Evolutionary conservation across 2,329 filamentous ascomycete species (phyloP).

Genomic region (Phialophora chinensis): DNA sequence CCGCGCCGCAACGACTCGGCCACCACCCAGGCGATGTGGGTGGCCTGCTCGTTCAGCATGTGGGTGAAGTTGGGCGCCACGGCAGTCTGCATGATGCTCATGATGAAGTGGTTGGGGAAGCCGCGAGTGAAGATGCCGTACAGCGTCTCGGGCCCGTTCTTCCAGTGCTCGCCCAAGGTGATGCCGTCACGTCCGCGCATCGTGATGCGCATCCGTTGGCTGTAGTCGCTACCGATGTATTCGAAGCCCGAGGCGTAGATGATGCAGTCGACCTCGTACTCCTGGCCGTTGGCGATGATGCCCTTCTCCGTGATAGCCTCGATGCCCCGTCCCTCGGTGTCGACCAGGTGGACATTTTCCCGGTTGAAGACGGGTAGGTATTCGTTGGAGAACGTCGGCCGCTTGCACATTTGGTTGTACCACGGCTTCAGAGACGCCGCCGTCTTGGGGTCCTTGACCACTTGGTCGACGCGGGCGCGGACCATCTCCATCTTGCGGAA

Average conservation of each 20-base stretch:
- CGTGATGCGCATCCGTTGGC: conserved; percentile 33
- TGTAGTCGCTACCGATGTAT: conserved; percentile 19
- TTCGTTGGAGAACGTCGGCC: conserved; percentile 66
- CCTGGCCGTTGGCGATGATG: conserved; percentile 55
- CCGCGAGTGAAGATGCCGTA: conserved; percentile 23
- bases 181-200: conserved; percentile 39
- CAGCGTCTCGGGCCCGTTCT: conserved; percentile 24
- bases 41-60: conserved; percentile 23
- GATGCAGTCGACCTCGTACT: conserved; percentile 57
- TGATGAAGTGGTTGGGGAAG: conserved; percentile 31
- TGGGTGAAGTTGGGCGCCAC: conserved; percentile 26
- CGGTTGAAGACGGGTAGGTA: conserved; percentile 66
- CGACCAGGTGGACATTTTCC: conserved; percentile 63
- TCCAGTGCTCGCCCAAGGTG: conserved; percentile 40
- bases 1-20: conserved; percentile 16
- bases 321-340: conserved; percentile 63
- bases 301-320: conserved; percentile 54
- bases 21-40: conserved; percentile 27
- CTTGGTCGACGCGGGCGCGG: conserved; percentile 53
- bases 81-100: conserved; percentile 22
- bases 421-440: conserved; percentile 58
- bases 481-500: conserved; percentile 44
- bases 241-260: conserved; percentile 56
- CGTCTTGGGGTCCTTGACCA: conserved; percentile 58
- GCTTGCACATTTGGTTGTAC: conserved; percentile 68